Evolutionary conservation across 768 basidiomycete species (phyloP).

Genomic region (Trametes meyenii): DNA sequence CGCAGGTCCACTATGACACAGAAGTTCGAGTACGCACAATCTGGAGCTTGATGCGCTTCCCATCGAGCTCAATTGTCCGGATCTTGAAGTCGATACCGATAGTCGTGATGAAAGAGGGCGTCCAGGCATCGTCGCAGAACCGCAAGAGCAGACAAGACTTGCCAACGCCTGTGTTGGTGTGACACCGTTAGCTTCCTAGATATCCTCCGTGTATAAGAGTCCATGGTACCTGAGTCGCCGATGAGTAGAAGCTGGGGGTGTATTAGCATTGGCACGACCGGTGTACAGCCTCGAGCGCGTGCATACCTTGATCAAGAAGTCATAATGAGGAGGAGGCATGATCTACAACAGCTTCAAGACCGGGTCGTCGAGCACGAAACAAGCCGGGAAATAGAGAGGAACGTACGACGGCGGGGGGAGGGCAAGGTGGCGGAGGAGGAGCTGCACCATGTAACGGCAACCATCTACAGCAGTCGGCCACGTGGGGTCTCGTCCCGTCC

Average conservation of each 20-base stretch:
- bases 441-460: conserved; percentile 19
- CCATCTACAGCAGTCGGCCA: conserved; percentile 19
- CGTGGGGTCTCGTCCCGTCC: conserved; percentile 7
- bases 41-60: conserved; percentile 98
- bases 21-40: conserved; percentile 62
- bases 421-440: conserved; percentile 18
- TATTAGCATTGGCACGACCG: conserved; percentile 20
- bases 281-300: neutral
- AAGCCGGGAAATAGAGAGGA: neutral
- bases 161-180: conserved; percentile 70
- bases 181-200: neutral
- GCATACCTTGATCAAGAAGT: conserved; percentile 83
- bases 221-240: conserved; percentile 81
- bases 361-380: neutral
- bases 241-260: conserved; percentile 82
- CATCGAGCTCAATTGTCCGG: conserved; percentile 96
- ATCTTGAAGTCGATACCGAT: conserved; percentile 99
- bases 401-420: neutral
- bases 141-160: conserved; percentile 95
- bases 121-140: conserved; percentile 99
- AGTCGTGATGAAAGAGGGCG: conserved; percentile 98
- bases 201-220: neutral
- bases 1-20: neutral
- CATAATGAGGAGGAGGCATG: conserved; percentile 95
- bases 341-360: conserved; percentile 14